A percentile compares a stretch with the other conserved stretches of the same genome.
These are phyloP conservation scores for Debaryomyces subglobosus DNA, from an alignment of 1,139 yeast species.

Conservation along the genomic window DNA sequence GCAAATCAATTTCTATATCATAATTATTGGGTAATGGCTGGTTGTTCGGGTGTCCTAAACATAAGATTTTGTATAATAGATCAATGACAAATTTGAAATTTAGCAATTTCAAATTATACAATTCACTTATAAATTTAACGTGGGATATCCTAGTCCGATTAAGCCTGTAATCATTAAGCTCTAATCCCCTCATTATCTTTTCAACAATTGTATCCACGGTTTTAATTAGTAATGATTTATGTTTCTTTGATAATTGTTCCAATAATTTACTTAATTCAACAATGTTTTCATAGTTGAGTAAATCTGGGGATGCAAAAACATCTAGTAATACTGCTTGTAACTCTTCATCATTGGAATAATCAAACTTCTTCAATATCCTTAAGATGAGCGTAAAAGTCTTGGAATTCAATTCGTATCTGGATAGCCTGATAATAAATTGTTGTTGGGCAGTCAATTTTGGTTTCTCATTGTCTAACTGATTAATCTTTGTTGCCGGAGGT, in stretches of 20 bases:
- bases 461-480: conserved; percentile 23
- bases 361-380: conserved; percentile 45
- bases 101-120: conserved; percentile 55
- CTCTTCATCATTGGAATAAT: conserved; percentile 47
- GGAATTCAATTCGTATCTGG: conserved; percentile 53
- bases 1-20: conserved; percentile 55
- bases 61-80: conserved; percentile 60
- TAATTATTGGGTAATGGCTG: conserved; percentile 54
- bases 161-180: conserved; percentile 59
- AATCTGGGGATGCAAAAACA: conserved; percentile 64
- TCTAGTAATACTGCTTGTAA: conserved; percentile 46
- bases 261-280: conserved; percentile 54
- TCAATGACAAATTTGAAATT: conserved; percentile 52
- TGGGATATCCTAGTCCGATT: conserved; percentile 68
- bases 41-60: conserved; percentile 69
- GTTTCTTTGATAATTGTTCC: conserved; percentile 33
- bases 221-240: conserved; percentile 40
- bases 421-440: conserved; percentile 51
- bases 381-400: conserved; percentile 39
- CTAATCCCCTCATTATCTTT: conserved; percentile 65
- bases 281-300: conserved; percentile 60
- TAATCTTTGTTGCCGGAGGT: conserved; percentile 51
- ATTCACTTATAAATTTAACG: conserved; percentile 60
- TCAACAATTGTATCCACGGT: conserved; percentile 73
- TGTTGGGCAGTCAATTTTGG: conserved; percentile 41